Evolutionary conservation across 2,329 filamentous ascomycete species (phyloP).

Genomic region (Endoconidiophora polonica): DNA sequence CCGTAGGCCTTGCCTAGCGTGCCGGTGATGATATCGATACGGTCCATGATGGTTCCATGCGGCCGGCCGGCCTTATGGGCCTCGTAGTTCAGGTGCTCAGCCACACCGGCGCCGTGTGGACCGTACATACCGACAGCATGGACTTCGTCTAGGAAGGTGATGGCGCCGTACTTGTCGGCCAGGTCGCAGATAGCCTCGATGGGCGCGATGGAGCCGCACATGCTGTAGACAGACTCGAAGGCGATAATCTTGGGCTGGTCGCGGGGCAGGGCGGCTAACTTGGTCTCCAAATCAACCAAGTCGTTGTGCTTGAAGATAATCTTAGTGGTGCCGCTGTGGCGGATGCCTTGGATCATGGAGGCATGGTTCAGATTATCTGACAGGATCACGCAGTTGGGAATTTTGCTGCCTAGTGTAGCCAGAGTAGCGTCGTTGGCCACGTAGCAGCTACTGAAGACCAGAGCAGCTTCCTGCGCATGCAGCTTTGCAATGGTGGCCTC

Average conservation of each 20-base stretch:
- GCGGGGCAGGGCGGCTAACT: constrained; percentile 71
- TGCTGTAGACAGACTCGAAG: constrained; percentile 97
- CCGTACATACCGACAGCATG: constrained; percentile 99
- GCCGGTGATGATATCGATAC: constrained; percentile 92
- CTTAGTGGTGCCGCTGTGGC: constrained; percentile 92
- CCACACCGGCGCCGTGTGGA: constrained; percentile 84
- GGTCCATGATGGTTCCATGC: constrained; percentile 78
- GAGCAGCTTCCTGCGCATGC: constrained; percentile 77
- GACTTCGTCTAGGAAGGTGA: constrained; percentile 96
- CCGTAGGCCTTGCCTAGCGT: constrained; percentile 96
- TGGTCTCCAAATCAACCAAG: constrained; percentile 76
- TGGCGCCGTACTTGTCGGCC: constrained; percentile 90
- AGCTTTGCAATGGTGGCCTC: constrained; percentile 72
- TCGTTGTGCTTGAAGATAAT: constrained; percentile 99
- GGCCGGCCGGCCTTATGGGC: constrained; percentile 60
- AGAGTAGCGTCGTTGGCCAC: constrained; percentile 96
- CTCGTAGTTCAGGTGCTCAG: constrained; percentile 91
- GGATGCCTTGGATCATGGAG: constrained; percentile 98
- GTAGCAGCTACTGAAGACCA: constrained; percentile 96
- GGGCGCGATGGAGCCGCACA: constrained; percentile 94
- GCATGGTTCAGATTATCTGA: constrained; percentile 96
- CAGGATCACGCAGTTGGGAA: constrained; percentile 93
- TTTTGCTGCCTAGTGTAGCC: constrained; percentile 87
- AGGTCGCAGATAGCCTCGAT: constrained; percentile 93
- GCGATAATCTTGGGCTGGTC: constrained; percentile 93